A percentile compares a stretch with the other conserved stretches of the same genome.
phyloP scores from a whole-genome alignment of 345 rosid genomes.

The Brassica napus region Da-Ae NC_063444.1:1434501-1435000 shows the following conservation, averaged over 20 bases:
- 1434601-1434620: neutral
- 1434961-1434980: too few species aligned
- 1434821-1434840: neutral
- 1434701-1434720: slow-evolving; percentile 16
- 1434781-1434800: neutral
- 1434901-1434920: neutral
- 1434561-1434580: neutral
- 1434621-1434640: neutral
- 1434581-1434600: neutral
- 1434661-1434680: neutral
- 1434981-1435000: too few species aligned
- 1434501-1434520: neutral
- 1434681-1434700: slow-evolving; percentile 12
- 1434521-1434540: neutral
- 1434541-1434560: neutral
- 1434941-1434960: neutral
- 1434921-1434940: neutral
- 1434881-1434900: neutral
- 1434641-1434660: neutral
- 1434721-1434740: neutral
- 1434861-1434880: neutral
- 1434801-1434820: neutral
- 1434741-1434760: neutral
- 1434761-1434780: neutral
- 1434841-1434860: neutral